Evolutionary conservation across 139 green algal genomes (phyloP).

Genomic region (Chlamydomonas sp.): DNA sequence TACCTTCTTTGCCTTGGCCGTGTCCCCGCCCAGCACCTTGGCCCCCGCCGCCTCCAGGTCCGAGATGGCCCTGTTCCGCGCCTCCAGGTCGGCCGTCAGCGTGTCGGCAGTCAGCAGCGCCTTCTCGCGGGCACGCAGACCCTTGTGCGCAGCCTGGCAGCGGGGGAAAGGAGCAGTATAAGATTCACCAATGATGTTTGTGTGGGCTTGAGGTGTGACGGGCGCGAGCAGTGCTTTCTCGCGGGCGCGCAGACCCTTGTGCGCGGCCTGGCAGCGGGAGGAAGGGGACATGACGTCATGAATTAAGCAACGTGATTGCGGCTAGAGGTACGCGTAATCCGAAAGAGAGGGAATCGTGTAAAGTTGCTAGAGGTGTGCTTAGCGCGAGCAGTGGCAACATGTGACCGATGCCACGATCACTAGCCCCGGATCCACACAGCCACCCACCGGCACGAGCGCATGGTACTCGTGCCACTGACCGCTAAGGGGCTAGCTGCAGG

Average conservation of each 20-base stretch:
- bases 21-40: constrained; percentile 48
- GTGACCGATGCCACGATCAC: neutral
- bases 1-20: constrained; percentile 31
- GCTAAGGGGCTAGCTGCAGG: neutral
- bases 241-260: constrained; percentile 58
- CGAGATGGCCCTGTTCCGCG: constrained; percentile 45
- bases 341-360: too few relatives aligned
- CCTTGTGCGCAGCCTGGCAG: constrained; percentile 60
- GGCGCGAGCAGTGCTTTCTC: constrained; percentile 74
- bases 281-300: neutral
- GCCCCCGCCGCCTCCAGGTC: constrained; percentile 50
- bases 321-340: too few relatives aligned
- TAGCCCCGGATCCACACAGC: neutral
- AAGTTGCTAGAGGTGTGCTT: neutral
- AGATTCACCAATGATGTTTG: neutral
- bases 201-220: constrained; percentile 36
- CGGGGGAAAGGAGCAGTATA: neutral
- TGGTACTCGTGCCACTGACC: too few relatives aligned
- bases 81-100: constrained; percentile 60
- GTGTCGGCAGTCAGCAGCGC: constrained; percentile 70
- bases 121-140: constrained; percentile 66
- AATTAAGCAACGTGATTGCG: neutral
- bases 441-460: too few relatives aligned
- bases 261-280: constrained; percentile 45
- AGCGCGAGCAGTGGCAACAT: neutral